Percentiles rank a stretch among this genome's conserved stretches.
Conservation (phyloP, 179 eudicot species). For the Corrigiola litoralis region DNA sequence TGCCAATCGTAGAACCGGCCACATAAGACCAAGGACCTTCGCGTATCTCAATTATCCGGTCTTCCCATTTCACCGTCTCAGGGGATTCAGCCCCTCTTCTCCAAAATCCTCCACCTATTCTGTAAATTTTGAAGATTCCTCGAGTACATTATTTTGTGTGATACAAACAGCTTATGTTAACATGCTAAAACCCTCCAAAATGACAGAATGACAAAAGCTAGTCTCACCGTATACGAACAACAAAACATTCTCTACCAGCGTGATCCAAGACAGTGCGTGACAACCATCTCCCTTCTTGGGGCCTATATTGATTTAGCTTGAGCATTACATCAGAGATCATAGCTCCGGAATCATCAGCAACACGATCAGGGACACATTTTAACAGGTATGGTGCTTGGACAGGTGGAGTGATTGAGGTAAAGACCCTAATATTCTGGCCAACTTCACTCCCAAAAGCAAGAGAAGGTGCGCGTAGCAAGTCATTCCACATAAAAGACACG, state of each 20-base stretch:
- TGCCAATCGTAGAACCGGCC: conserved; percentile 63
- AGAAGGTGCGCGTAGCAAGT: conserved; percentile 70
- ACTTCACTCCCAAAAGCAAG: conserved; percentile 51
- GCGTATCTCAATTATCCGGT: conserved; percentile 66
- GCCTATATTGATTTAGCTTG: conserved; percentile 72
- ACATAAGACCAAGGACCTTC: conserved; percentile 95
- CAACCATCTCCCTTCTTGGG: conserved; percentile 91
- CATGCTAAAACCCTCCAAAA: no score
- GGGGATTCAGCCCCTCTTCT: conserved; percentile 91
- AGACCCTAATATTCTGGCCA: conserved; percentile 42
- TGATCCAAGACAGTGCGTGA: conserved; percentile 92
- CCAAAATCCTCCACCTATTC: conserved; percentile 86
- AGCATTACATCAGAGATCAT: conserved; percentile 90
- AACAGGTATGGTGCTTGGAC: conserved; percentile 80
- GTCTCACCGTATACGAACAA: conserved; percentile 73
- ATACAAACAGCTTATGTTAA: not conserved
- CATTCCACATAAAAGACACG: conserved; percentile 60
- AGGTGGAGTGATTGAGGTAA: conserved; percentile 83
- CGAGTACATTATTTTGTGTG: not conserved
- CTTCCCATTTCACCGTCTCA: conserved; percentile 71
- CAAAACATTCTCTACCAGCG: conserved; percentile 78
- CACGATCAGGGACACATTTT: conserved; percentile 88
- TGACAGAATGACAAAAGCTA: not conserved
- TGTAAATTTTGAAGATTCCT: conserved; percentile 18
- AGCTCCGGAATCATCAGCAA: conserved; percentile 89